A percentile compares a stretch with the other conserved stretches of the same genome.
These are phyloP conservation scores for Pythium plurisporium DNA, from an alignment of 352 stramenopile species.

Conservation along the genomic window DNA sequence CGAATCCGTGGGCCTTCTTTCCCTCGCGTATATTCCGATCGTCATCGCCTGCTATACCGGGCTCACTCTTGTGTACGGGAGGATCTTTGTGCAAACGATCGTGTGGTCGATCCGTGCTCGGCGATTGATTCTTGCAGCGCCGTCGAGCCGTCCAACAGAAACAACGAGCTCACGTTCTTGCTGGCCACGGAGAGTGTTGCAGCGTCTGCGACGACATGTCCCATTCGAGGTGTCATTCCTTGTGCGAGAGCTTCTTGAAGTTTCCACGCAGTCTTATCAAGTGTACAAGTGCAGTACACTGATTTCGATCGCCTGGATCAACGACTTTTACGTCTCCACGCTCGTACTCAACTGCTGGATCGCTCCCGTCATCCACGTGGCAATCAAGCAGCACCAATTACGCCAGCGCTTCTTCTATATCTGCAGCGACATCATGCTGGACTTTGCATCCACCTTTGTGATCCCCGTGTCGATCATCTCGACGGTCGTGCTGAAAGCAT, in stretches of 20 bases:
- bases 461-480: slow-evolving; percentile 17
- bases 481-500: neutral
- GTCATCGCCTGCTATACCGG: slow-evolving; percentile 2
- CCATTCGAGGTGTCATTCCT: slow-evolving; percentile 20
- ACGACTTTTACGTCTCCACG: slow-evolving; percentile 15
- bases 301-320: slow-evolving; percentile 14
- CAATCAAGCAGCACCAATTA: neutral
- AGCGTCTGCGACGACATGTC: too few species aligned
- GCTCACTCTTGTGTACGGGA: too few species aligned
- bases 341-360: slow-evolving; percentile 22
- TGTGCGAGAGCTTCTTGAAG: slow-evolving; percentile 12
- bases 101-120: slow-evolving; percentile 1
- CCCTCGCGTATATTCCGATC: neutral
- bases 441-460: slow-evolving; percentile 14
- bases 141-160: neutral
- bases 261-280: slow-evolving; percentile 18
- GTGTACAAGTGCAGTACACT: slow-evolving; percentile 21
- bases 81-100: neutral
- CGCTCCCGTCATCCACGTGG: slow-evolving; percentile 14
- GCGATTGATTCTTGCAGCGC: too few species aligned
- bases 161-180: neutral
- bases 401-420: slow-evolving; percentile 22
- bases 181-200: neutral
- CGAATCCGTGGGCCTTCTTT: slow-evolving; percentile 2
- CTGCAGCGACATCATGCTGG: slow-evolving; percentile 17